Base-by-base conservation (phyloP, 163 green algal genomes). In the Scenedesmus sp. region DNA sequence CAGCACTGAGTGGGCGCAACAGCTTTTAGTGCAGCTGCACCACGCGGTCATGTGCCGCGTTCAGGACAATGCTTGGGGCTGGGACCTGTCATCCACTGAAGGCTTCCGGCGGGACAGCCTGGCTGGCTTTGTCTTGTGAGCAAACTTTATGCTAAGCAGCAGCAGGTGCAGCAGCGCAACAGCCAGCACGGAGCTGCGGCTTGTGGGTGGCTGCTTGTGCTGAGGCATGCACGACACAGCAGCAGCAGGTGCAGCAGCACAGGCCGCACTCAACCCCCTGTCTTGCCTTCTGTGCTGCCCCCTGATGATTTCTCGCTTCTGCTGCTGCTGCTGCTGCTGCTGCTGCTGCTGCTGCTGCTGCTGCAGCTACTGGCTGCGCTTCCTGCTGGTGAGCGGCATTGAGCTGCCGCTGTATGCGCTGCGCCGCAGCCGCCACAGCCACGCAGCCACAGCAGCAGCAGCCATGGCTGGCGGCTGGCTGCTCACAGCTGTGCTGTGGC, bases 1-100 rank as follows among this genome's bases (percentile, higher is more conserved):
- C 34, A 46, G 34, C 34, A 46, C 34, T 46, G 34, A 46, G 34
- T 46, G 34, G 34, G 34, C 34, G 34, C 34, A 46, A 46, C 34
- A 46, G 34, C 34, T 46, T 46, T 46, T 46, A 46, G 34, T 46
- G 16, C 91, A 90, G 8, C 90, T 97, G 5, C 97, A 99, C 88
- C 97, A 99, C 91, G 93, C 95, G 56, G 77, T 98, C 34, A 99
- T 99, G 97, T 97, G 99, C 86, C 97, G 99, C 94, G 91, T 94
- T 34, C 96, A 98, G 60, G 95, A 97, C 94, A 99, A 99, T 91
- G 23, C 59, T 3, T 90, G 86, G 52, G 87, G 85, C 0, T 90
- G 90, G 20, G 97, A 99, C 83, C 77, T 96, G 3, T 98, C 96
- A 23, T 97, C 96, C 74, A 99, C 97, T 15, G 97, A 99, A 87